Evolutionary conservation across 805 yeast genomes (phyloP).

Genomic region (Myxozyma melibiosi): DNA sequence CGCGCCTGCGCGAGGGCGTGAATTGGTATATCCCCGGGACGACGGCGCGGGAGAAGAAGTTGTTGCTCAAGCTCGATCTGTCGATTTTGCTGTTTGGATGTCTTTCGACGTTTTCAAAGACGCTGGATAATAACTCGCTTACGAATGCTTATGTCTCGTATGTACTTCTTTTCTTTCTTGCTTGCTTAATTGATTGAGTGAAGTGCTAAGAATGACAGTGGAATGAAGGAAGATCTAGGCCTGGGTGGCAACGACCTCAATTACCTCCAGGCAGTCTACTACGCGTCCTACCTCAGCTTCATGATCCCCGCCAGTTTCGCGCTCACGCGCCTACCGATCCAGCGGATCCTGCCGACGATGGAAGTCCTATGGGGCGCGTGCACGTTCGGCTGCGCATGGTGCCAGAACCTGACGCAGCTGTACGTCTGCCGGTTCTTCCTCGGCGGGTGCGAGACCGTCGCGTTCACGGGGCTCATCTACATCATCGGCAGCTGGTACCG

Average conservation of each 20-base stretch:
- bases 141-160: slow-evolving; percentile 55
- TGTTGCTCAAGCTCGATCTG: slow-evolving; percentile 43
- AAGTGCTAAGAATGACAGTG: slow-evolving; percentile 37
- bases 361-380: slow-evolving; percentile 63
- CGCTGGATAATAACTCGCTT: slow-evolving; percentile 54
- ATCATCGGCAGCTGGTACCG: slow-evolving; percentile 57
- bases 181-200: neutral
- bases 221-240: slow-evolving; percentile 54
- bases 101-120: slow-evolving; percentile 49
- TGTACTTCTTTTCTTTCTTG: neutral
- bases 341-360: slow-evolving; percentile 39
- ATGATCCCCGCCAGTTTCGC: slow-evolving; percentile 43
- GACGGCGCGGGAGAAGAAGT: slow-evolving; percentile 37
- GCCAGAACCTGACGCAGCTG: slow-evolving; percentile 44
- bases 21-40: slow-evolving; percentile 40
- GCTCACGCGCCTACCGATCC: slow-evolving; percentile 43
- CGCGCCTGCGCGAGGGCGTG: slow-evolving; percentile 14
- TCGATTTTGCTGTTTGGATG: slow-evolving; percentile 42
- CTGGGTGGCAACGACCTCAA: slow-evolving; percentile 52
- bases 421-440: slow-evolving; percentile 66
- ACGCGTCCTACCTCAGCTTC: slow-evolving; percentile 41
- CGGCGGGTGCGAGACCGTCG: slow-evolving; percentile 72
- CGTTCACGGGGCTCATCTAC: slow-evolving; percentile 51
- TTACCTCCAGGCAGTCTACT: slow-evolving; percentile 36
- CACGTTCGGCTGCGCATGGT: slow-evolving; percentile 57